Conservation (phyloP, 805 yeast genomes). For the Yarrowia sp. region DNA sequence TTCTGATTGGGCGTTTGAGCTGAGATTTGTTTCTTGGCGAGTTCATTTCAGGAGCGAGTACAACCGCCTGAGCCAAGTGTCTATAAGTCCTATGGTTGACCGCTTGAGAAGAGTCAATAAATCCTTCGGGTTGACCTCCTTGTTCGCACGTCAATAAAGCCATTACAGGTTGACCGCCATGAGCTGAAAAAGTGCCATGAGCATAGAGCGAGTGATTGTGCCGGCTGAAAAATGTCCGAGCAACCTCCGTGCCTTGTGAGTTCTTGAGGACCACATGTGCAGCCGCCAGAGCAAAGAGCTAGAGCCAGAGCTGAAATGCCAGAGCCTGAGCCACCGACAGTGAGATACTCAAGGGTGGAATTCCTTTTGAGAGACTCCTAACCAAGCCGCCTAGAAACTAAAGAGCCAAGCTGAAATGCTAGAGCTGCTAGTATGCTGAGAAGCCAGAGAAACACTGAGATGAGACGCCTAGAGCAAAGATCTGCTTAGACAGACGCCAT, state of each 20-base stretch:
- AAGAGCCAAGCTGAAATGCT: constrained; percentile 10
- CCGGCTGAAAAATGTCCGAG: too few relatives aligned
- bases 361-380: background rate
- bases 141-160: background rate
- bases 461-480: too few relatives aligned
- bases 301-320: too few relatives aligned
- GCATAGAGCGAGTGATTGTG: constrained; percentile 9
- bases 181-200: background rate
- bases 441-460: background rate
- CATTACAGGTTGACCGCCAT: constrained; percentile 5
- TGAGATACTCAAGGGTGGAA: background rate
- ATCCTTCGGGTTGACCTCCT: background rate
- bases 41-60: too few relatives aligned
- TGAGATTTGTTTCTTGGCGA: background rate
- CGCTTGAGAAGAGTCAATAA: background rate
- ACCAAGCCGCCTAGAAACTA: constrained; percentile 2
- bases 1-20: constrained; percentile 3
- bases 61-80: too few relatives aligned
- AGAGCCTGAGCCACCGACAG: too few relatives aligned
- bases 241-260: constrained; percentile 7
- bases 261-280: background rate
- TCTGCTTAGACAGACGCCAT: background rate
- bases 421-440: constrained; percentile 3
- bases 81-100: constrained; percentile 2
- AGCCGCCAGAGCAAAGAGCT: constrained; percentile 16